Percentiles rank a stretch among this genome's conserved stretches.
Conservation (phyloP, 768 basidiomycete species). For the Rhodotorula taiwanensis region DNA sequence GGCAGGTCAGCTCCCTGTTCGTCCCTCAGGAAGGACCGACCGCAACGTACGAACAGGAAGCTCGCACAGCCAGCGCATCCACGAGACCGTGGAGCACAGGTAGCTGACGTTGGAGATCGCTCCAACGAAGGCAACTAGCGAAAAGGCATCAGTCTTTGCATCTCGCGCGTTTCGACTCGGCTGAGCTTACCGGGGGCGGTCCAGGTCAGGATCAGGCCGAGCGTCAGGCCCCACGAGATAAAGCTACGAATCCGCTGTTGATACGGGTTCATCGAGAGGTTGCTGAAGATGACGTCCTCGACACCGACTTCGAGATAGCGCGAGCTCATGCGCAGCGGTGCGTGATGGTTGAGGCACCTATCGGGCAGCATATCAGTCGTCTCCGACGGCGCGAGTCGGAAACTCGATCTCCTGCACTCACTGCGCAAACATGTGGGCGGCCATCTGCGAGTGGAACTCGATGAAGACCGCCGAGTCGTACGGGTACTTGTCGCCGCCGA, state of each 20-base stretch:
- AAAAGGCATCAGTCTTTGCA: too few relatives aligned
- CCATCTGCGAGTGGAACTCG: constrained; percentile 81
- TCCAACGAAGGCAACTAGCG: constrained; percentile 66
- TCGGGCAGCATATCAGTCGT: not conserved
- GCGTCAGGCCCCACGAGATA: constrained; percentile 67
- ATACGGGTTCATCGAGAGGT: constrained; percentile 82
- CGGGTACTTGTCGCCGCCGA: constrained; percentile 50
- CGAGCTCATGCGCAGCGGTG: constrained; percentile 55
- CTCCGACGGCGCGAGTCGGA: too few relatives aligned
- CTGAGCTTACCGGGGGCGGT: constrained; percentile 78
- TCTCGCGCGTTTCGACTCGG: too few relatives aligned
- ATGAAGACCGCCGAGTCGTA: constrained; percentile 53
- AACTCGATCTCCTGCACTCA: too few relatives aligned
- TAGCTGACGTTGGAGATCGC: constrained; percentile 69
- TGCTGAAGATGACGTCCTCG: constrained; percentile 84
- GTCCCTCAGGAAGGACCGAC: too few relatives aligned
- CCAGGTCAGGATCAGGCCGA: constrained; percentile 79
- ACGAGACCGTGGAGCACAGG: constrained; percentile 59
- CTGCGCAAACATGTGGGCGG: constrained; percentile 79
- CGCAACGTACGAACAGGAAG: constrained; percentile 51
- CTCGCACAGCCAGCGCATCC: constrained; percentile 77
- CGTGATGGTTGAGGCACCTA: constrained; percentile 36
- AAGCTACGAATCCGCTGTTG: constrained; percentile 63
- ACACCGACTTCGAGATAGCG: constrained; percentile 77
- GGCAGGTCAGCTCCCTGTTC: too few relatives aligned